Percentiles rank a stretch among this genome's conserved stretches.
These are phyloP conservation scores for Phytophthora kernoviae DNA, from an alignment of 352 stramenopile genomes.

Conservation along the genomic window DNA sequence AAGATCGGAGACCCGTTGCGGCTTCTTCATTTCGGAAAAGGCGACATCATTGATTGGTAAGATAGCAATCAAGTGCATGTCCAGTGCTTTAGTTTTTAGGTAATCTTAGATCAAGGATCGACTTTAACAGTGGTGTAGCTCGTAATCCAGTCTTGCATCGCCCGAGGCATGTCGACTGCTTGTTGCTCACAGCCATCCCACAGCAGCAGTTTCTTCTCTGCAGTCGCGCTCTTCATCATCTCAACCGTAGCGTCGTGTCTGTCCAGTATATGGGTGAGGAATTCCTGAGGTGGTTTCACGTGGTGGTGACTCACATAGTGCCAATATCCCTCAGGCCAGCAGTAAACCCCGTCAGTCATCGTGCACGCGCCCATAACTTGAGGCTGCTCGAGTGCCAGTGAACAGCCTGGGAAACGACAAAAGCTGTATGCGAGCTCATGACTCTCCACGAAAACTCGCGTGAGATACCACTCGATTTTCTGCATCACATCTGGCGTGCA, in stretches of 20 bases:
- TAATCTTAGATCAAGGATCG: slow-evolving; percentile 9
- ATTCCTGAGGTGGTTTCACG: slow-evolving; percentile 62
- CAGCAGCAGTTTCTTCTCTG: slow-evolving; percentile 43
- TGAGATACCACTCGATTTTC: slow-evolving; percentile 65
- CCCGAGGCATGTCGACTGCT: slow-evolving; percentile 47
- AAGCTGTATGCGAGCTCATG: slow-evolving; percentile 85
- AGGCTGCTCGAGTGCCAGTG: slow-evolving; percentile 36
- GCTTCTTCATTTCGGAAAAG: slow-evolving; percentile 54
- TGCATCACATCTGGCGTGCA: slow-evolving; percentile 14
- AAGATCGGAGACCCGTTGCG: slow-evolving; percentile 43
- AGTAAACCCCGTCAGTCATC: slow-evolving; percentile 76
- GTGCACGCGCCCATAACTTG: slow-evolving; percentile 73
- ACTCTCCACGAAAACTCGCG: slow-evolving; percentile 68
- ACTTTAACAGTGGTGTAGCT: slow-evolving; percentile 56
- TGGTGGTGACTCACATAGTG: slow-evolving; percentile 74
- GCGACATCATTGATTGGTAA: slow-evolving; percentile 63
- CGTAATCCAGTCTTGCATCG: slow-evolving; percentile 75
- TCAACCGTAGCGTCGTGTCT: slow-evolving; percentile 39
- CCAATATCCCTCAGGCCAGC: slow-evolving; percentile 80
- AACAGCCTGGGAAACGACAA: slow-evolving; percentile 69
- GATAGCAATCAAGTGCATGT: not conserved
- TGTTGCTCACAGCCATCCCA: slow-evolving; percentile 51
- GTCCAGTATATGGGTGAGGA: slow-evolving; percentile 57
- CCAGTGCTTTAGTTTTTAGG: too few species aligned
- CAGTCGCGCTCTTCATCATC: slow-evolving; percentile 28